These are phyloP conservation scores for Phytophthora lateralis DNA, from an alignment of 352 stramenopile genomes.

Conservation along the genomic window DNA sequence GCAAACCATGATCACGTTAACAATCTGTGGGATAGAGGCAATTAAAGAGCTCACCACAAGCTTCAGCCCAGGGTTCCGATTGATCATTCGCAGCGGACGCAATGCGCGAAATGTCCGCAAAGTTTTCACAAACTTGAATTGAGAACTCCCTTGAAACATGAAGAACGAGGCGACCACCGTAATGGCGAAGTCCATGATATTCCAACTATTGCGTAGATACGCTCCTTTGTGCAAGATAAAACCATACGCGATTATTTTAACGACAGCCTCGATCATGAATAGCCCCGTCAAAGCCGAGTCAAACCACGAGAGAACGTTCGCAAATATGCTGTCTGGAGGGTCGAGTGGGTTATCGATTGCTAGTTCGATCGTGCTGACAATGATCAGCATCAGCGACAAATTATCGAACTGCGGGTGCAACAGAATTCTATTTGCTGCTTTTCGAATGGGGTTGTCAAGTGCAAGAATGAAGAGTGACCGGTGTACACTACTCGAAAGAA, in stretches of 20 bases:
- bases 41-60: conserved; percentile 85
- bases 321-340: conserved; percentile 42
- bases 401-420: conserved; percentile 78
- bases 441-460: conserved; percentile 56
- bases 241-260: conserved; percentile 90
- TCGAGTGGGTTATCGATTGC: conserved; percentile 82
- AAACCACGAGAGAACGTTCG: conserved; percentile 58
- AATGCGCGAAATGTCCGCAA: conserved; percentile 82
- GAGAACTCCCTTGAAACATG: conserved; percentile 64
- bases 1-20: conserved; percentile 87
- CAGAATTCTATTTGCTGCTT: conserved; percentile 52
- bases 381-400: conserved; percentile 74
- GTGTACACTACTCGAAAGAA: conserved; percentile 12
- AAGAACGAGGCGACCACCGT: conserved; percentile 78
- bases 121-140: conserved; percentile 71
- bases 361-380: conserved; percentile 67
- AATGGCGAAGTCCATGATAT: conserved; percentile 91
- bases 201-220: conserved; percentile 89
- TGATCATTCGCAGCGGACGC: conserved; percentile 87
- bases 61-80: conserved; percentile 68
- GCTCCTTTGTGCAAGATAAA: conserved; percentile 63
- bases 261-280: conserved; percentile 85
- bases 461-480: conserved; percentile 55
- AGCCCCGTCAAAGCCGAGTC: conserved; percentile 78
- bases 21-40: conserved; percentile 72